phyloP scores from a whole-genome alignment of 192 early-diverging fungal genomes.

The Dispira simplex region DNA sequence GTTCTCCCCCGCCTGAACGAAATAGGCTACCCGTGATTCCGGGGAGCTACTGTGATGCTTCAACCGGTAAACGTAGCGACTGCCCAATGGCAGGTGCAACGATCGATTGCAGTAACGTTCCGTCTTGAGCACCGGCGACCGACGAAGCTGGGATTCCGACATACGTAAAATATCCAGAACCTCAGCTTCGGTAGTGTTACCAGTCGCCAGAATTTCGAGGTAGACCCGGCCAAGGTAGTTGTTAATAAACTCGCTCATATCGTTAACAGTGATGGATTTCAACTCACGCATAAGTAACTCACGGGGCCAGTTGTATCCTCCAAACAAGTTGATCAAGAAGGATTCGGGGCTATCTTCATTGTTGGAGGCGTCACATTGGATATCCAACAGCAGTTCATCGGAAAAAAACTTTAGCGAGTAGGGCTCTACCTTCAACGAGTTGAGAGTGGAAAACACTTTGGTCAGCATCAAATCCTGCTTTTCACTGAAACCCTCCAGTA shows the following conservation, averaged over 20 bases:
- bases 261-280: constrained; percentile 6
- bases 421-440: constrained; percentile 9
- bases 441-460: constrained; percentile 4
- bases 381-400: not conserved
- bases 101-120: not conserved
- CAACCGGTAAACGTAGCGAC: not conserved
- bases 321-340: not conserved
- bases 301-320: constrained; percentile 3
- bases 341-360: not conserved
- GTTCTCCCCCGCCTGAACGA: not conserved
- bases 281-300: not conserved
- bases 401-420: constrained; percentile 2
- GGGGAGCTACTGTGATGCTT: not conserved
- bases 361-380: not conserved
- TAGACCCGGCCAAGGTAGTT: constrained; percentile 4
- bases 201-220: constrained; percentile 5
- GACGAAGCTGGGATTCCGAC: not conserved
- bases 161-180: not conserved
- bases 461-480: constrained; percentile 6
- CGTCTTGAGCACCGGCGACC: not conserved
- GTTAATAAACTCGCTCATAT: not conserved
- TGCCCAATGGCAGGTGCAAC: not conserved
- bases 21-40: constrained; percentile 3
- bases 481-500: constrained; percentile 9
- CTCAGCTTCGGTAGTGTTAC: not conserved